These are phyloP conservation scores for Thielaviopsis populi DNA, from an alignment of 2,329 filamentous ascomycete species.

Conservation along the genomic window DNA sequence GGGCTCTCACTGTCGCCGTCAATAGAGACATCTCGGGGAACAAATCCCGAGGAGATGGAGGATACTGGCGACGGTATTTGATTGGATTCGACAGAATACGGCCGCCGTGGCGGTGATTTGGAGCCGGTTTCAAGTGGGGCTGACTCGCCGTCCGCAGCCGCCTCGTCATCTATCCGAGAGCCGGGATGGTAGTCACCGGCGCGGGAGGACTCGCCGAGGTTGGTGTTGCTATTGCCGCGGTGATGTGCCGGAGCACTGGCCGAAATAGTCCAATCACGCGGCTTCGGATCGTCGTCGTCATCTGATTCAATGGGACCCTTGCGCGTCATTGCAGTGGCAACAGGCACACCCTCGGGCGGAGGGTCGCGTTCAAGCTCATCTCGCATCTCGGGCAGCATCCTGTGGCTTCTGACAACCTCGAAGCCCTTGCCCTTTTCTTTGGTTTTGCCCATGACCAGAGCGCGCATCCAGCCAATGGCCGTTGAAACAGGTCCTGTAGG, in stretches of 20 bases:
- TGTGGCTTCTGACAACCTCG: constrained; percentile 81
- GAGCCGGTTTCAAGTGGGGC: constrained; percentile 8
- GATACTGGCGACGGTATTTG: neutral
- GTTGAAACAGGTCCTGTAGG: constrained; percentile 83
- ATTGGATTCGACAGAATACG: constrained; percentile 12
- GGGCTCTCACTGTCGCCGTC: constrained; percentile 16
- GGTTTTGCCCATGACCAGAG: constrained; percentile 64
- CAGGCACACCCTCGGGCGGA: constrained; percentile 50
- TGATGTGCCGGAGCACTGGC: constrained; percentile 1
- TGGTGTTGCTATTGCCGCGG: constrained; percentile 20
- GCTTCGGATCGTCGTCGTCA: constrained; percentile 35
- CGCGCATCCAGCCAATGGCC: constrained; percentile 77
- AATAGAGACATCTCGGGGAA: constrained; percentile 13
- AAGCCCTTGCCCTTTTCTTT: constrained; percentile 96
- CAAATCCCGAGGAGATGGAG: neutral
- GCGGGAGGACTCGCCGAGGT: constrained; percentile 27
- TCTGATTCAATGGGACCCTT: constrained; percentile 51
- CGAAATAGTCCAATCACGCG: constrained; percentile 18
- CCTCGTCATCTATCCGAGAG: constrained; percentile 18
- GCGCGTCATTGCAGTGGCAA: constrained; percentile 44
- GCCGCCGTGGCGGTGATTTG: neutral
- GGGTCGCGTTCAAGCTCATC: constrained; percentile 49
- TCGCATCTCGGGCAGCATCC: constrained; percentile 49
- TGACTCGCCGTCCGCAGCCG: constrained; percentile 4
- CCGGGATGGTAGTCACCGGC: constrained; percentile 25